Evolutionary conservation across 1,139 yeast species (phyloP).

Genomic region (Pichia sp.): DNA sequence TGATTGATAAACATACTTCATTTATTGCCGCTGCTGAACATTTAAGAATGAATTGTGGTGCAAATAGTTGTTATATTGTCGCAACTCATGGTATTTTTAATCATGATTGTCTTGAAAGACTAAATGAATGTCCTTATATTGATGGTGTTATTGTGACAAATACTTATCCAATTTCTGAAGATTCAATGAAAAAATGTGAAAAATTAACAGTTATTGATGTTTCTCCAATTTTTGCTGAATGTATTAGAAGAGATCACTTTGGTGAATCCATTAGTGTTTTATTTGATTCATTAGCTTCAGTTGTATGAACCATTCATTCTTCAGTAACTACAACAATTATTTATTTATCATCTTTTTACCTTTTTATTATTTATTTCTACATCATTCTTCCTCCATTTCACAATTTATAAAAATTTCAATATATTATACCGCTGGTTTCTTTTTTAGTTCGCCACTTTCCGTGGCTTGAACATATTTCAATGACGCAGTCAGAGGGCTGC

Average conservation of each 20-base stretch:
- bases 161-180: slow-evolving; percentile 80
- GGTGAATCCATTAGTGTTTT: slow-evolving; percentile 93
- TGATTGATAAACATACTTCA: slow-evolving; percentile 91
- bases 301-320: slow-evolving; percentile 33
- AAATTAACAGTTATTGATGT: slow-evolving; percentile 87
- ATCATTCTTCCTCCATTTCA: background rate
- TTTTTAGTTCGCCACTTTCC: slow-evolving; percentile 14
- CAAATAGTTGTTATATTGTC: slow-evolving; percentile 78
- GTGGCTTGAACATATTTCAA: slow-evolving; percentile 32
- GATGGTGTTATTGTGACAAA: slow-evolving; percentile 91
- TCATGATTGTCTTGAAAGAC: slow-evolving; percentile 73
- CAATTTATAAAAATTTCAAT: background rate
- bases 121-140: slow-evolving; percentile 73
- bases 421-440: slow-evolving; percentile 1
- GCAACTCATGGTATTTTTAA: slow-evolving; percentile 96
- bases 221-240: slow-evolving; percentile 92
- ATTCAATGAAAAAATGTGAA: slow-evolving; percentile 46
- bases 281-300: slow-evolving; percentile 76
- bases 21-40: slow-evolving; percentile 98
- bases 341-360: background rate
- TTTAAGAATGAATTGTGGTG: slow-evolving; percentile 90
- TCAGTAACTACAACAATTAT: background rate
- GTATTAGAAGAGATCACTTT: slow-evolving; percentile 96
- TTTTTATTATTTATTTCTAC: background rate
- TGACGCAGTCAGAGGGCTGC: slow-evolving; percentile 59